These are phyloP conservation scores for Diaporthe batatas DNA, from an alignment of 2,329 filamentous ascomycete species.

Conservation along the genomic window DNA sequence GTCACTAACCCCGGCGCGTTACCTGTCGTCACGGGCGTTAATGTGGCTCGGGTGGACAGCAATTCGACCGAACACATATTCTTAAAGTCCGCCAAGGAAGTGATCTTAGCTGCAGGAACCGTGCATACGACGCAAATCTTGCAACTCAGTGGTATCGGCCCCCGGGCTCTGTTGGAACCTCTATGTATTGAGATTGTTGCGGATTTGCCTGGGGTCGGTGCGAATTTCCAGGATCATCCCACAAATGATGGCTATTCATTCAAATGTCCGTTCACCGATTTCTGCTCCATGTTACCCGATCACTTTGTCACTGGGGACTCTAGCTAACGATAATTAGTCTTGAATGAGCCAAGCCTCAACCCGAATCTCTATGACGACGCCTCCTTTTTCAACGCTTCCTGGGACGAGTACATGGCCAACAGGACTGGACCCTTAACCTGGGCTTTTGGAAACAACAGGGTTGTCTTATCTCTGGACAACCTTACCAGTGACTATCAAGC, in stretches of 20 bases:
- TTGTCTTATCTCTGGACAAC: slow-evolving; percentile 44
- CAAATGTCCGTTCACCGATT: slow-evolving; percentile 43
- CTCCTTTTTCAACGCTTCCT: slow-evolving; percentile 39
- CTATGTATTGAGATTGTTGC: slow-evolving; percentile 57
- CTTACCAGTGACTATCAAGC: slow-evolving; percentile 40
- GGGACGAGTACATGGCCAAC: slow-evolving; percentile 45
- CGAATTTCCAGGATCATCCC: slow-evolving; percentile 63
- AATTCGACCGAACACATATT: not conserved
- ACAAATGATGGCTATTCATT: slow-evolving; percentile 48
- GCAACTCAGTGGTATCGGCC: slow-evolving; percentile 55
- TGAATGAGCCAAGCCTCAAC: slow-evolving; percentile 21
- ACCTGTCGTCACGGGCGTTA: not conserved
- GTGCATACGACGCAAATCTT: slow-evolving; percentile 56
- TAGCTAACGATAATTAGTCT: not conserved
- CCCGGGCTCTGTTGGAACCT: slow-evolving; percentile 56
- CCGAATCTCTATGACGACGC: slow-evolving; percentile 1
- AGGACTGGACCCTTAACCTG: slow-evolving; percentile 46
- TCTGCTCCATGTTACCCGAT: not conserved
- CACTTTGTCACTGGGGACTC: not conserved
- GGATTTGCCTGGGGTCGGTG: slow-evolving; percentile 61
- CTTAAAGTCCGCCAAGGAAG: slow-evolving; percentile 50
- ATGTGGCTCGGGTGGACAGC: slow-evolving; percentile 20
- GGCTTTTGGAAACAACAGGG: slow-evolving; percentile 45
- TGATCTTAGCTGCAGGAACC: slow-evolving; percentile 59
- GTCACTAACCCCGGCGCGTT: not conserved